Base-by-base conservation (phyloP, 75 land plant species). In the Sequoiadendron giganteum region DNA sequence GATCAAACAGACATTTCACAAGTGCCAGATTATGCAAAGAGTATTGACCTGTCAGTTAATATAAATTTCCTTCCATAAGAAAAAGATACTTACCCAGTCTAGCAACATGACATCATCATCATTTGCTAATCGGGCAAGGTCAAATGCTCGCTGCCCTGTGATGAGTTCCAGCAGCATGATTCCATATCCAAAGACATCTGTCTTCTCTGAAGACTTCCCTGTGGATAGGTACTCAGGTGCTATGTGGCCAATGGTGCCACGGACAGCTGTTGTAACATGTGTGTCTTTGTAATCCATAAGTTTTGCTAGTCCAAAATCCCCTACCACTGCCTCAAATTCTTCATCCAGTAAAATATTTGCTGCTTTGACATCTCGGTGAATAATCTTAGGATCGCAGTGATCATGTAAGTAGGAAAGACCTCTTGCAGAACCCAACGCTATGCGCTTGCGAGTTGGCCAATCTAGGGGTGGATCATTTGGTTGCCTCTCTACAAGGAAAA, bases 81-180 rank as follows among this genome's bases (percentile, higher is more conserved):
- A 55, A 84, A 49, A 16, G 42, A 86, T 70, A 52, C 91, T 81
- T 91, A 96, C 98, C 98, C 98, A 96, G 85, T 96, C 98, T 47
- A 96, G 94, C 49, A 96, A 86, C 98, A 96, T 96, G 84, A 96
- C 97, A 94, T 96, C 98, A 87, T 96, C 98, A 87, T 96, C 97
- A 86, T 94, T 96, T 48, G 98, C 98, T 86, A 96, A 95, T 18
- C 98, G 94, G 34, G 98, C 98, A 77, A 96, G 94, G 86, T 96
- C 97, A 90, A 96, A 96, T 75, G 97, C 97, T 82, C 97, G 90
- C 84, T 96, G 97, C 18, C 96, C 97, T 48, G 98, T 96, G 55
- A 96, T 96, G 16, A 96, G 90, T 89, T 96, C 98, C 86, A 96
- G 86, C 80, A 96, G 89, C 98, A 96, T 96, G 65, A 96, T 96